Percentiles rank a stretch among this genome's conserved stretches.
phyloP scores from a whole-genome alignment of 2,329 filamentous ascomycete genomes.

The Sodiomyces alkalinus region DNA sequence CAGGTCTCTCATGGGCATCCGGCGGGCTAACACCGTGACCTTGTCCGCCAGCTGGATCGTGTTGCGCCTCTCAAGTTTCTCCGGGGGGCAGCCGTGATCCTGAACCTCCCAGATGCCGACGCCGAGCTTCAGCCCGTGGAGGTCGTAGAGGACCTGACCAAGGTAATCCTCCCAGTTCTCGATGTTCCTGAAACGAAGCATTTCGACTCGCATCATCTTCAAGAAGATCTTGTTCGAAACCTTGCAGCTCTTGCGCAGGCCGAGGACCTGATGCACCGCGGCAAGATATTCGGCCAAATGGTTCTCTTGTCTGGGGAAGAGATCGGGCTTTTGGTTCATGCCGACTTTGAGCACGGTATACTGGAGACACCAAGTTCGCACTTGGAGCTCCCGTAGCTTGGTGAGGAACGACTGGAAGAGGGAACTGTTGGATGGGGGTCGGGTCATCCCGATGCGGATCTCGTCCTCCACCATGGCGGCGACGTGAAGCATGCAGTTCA shows the following conservation, averaged over 20 bases:
- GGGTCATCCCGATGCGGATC: conserved; percentile 59
- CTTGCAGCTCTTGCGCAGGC: conserved; percentile 74
- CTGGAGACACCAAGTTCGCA: conserved; percentile 75
- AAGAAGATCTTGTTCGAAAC: conserved; percentile 75
- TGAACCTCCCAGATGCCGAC: conserved; percentile 49
- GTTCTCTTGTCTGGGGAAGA: conserved; percentile 51
- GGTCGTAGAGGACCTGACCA: conserved; percentile 68
- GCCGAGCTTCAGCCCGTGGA: conserved; percentile 67
- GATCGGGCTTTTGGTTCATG: conserved; percentile 47
- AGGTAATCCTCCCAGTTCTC: conserved; percentile 79
- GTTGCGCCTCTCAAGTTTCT: conserved; percentile 65
- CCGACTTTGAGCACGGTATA: conserved; percentile 69
- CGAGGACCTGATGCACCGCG: conserved; percentile 69
- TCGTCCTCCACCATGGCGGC: conserved; percentile 75
- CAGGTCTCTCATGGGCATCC: conserved; percentile 79
- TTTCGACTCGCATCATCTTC: conserved; percentile 74
- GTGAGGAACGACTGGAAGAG: conserved; percentile 42
- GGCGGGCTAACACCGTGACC: conserved; percentile 64
- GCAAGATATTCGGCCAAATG: conserved; percentile 69
- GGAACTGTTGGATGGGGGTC: conserved; percentile 41
- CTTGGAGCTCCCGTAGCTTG: conserved; percentile 73
- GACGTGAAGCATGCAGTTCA: conserved; percentile 63
- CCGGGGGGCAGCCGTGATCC: conserved; percentile 66
- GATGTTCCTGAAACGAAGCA: conserved; percentile 59
- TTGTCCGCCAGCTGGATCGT: conserved; percentile 74